Conservation (phyloP, 257 asterid genomes). For the Nicotiana attenuata region DNA sequence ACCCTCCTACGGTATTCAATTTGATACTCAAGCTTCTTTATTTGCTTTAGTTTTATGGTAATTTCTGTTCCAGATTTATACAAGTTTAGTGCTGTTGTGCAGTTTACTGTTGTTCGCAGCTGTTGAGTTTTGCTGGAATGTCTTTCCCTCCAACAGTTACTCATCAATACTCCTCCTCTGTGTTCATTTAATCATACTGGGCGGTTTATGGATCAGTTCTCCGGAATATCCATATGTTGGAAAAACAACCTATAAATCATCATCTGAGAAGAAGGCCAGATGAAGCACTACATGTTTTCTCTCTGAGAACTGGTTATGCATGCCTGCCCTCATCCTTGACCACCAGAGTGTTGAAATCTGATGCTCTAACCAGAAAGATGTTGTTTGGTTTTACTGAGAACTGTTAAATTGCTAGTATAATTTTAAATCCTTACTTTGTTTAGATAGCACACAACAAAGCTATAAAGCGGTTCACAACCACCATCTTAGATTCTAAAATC, state of each 20-base stretch:
- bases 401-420: not conserved
- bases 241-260: constrained; percentile 16
- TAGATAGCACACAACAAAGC: not conserved
- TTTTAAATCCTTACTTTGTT: not conserved
- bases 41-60: not conserved
- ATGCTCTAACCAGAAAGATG: not conserved
- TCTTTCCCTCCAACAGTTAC: constrained; percentile 65
- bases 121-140: constrained; percentile 84
- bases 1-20: constrained; percentile 51
- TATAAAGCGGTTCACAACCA: not conserved
- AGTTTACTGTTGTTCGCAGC: constrained; percentile 52
- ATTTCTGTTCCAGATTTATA: not conserved
- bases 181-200: constrained; percentile 51
- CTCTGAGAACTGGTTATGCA: not conserved
- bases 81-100: constrained; percentile 20
- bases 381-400: not conserved
- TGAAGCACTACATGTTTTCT: constrained; percentile 15
- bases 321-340: not conserved
- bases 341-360: not conserved
- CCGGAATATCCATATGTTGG: constrained; percentile 53
- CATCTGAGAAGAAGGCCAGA: constrained; percentile 29
- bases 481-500: not conserved
- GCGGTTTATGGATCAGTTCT: constrained; percentile 61
- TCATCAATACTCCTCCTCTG: constrained; percentile 66
- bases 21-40: not conserved